phyloP scores from a whole-genome alignment of 441 rosid species.

The Corymbia calophylla region DNA sequence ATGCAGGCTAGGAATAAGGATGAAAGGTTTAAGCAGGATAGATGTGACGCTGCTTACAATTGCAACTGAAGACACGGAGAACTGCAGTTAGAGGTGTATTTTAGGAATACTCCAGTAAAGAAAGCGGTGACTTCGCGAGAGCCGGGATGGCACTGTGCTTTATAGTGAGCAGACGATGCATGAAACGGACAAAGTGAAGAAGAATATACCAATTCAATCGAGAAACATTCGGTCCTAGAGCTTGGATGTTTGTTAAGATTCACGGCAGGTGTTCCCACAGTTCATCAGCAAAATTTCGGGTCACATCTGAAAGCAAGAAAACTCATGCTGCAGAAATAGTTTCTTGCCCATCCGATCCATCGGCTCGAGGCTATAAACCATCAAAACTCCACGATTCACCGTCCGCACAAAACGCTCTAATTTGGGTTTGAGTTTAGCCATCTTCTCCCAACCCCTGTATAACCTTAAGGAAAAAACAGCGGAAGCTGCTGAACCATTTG shows the following conservation, averaged over 20 bases:
- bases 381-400: neutral
- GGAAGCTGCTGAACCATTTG: neutral
- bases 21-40: neutral
- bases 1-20: neutral
- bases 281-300: neutral
- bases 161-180: neutral
- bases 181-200: neutral
- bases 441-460: neutral
- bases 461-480: neutral
- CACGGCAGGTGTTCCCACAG: neutral
- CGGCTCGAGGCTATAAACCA: neutral
- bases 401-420: neutral
- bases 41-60: neutral
- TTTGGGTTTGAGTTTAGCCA: neutral
- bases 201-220: neutral
- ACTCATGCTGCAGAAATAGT: neutral
- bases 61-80: neutral
- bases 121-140: neutral
- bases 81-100: neutral
- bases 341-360: neutral
- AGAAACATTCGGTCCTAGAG: neutral
- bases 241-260: neutral
- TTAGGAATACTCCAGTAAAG: neutral
- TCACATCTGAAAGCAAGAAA: neutral
- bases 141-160: fast-evolving